These are phyloP conservation scores for Populus pruinosa DNA, from an alignment of 345 rosid species.

Conservation along the genomic window DNA sequence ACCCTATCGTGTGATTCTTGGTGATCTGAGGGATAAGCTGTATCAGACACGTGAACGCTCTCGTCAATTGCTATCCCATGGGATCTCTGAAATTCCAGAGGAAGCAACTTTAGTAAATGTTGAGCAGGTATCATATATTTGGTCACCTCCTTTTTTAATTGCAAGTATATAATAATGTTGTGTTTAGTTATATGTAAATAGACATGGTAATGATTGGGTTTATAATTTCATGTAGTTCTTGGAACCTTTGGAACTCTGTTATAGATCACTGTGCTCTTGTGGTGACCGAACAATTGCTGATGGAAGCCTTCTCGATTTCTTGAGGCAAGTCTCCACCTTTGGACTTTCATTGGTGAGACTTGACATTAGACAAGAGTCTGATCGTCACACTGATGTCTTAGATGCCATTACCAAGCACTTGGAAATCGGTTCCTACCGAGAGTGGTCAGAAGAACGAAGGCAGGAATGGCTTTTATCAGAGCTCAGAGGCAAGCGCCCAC, in stretches of 20 bases:
- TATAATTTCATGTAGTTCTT: constrained; percentile 52
- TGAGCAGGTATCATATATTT: constrained; percentile 52
- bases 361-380: constrained; percentile 96
- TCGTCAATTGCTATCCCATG: constrained; percentile 71
- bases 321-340: constrained; percentile 95
- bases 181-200: neutral
- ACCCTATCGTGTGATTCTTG: constrained; percentile 91
- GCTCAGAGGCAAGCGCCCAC: constrained; percentile 87
- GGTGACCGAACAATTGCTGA: constrained; percentile 97
- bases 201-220: constrained; percentile 9
- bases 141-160: neutral
- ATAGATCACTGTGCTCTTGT: constrained; percentile 84
- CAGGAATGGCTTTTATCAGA: constrained; percentile 97
- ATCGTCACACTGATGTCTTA: constrained; percentile 91
- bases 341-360: constrained; percentile 94
- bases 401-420: constrained; percentile 93
- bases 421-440: constrained; percentile 80
- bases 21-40: constrained; percentile 89
- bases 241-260: constrained; percentile 97
- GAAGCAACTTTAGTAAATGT: constrained; percentile 64
- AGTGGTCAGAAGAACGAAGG: constrained; percentile 81
- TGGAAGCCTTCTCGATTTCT: constrained; percentile 97
- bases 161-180: neutral
- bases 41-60: constrained; percentile 91
- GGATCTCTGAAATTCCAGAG: constrained; percentile 82